phyloP scores from a whole-genome alignment of 352 stramenopile genomes.

The Blastocystis sp. region DNA sequence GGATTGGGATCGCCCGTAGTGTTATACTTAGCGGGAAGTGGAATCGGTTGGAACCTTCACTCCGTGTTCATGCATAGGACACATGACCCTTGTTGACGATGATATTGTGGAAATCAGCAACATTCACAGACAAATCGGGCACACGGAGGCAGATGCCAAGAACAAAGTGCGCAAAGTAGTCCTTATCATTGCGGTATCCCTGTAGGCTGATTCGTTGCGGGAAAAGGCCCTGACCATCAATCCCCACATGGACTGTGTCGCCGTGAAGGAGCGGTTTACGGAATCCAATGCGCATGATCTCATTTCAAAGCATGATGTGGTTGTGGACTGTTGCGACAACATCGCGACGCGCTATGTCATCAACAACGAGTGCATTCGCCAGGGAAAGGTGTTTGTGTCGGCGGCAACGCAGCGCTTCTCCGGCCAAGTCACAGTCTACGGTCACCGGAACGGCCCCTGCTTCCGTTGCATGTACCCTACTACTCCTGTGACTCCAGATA shows the following conservation, averaged over 20 bases:
- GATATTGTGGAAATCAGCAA: conserved; percentile 61
- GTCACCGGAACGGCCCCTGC: conserved; percentile 25
- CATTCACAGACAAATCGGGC: conserved; percentile 43
- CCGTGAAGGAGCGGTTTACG: conserved; percentile 9
- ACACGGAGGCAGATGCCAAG: conserved; percentile 18
- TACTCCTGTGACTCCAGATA: conserved; percentile 21
- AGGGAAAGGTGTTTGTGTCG: conserved; percentile 36
- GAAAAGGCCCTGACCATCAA: background rate
- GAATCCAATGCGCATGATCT: conserved; percentile 11
- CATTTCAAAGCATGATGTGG: conserved; percentile 30
- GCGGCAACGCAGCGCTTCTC: conserved; percentile 30
- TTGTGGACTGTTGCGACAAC: conserved; percentile 63
- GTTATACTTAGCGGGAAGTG: conserved; percentile 43
- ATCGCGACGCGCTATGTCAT: conserved; percentile 40
- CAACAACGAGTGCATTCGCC: conserved; percentile 41
- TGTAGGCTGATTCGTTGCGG: conserved; percentile 22
- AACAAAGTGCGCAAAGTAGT: conserved; percentile 35
- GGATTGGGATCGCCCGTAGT: conserved; percentile 39
- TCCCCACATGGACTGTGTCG: background rate
- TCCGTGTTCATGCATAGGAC: conserved; percentile 9
- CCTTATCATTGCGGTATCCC: background rate
- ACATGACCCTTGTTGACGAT: conserved; percentile 51
- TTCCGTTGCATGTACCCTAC: conserved; percentile 51
- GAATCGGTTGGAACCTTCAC: background rate
- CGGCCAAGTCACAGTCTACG: conserved; percentile 60